Evolutionary conservation across 2,329 filamentous ascomycete genomes (phyloP).

Genomic region (Ophiobolus disseminans): DNA sequence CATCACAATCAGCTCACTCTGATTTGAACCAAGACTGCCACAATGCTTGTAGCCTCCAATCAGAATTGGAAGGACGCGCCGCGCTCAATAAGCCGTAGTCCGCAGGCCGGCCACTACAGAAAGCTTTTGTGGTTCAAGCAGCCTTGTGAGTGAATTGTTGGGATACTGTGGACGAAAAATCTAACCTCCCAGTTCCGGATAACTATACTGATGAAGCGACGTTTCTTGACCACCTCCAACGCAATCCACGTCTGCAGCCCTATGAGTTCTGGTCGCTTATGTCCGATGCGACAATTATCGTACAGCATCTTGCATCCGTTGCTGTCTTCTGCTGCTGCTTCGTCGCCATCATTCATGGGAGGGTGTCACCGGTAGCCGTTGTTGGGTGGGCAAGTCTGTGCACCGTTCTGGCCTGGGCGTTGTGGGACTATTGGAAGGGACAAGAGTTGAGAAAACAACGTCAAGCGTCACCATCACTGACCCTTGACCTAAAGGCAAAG

Average conservation of each 20-base stretch:
- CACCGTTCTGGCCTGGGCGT: conserved; percentile 84
- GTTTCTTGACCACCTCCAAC: conserved; percentile 93
- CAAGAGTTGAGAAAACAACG: conserved; percentile 61
- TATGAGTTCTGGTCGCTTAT: conserved; percentile 99
- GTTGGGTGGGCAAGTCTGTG: conserved; percentile 83
- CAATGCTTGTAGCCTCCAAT: conserved; percentile 18
- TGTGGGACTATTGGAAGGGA: conserved; percentile 92
- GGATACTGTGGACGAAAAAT: not conserved
- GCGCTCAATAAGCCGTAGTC: conserved; percentile 70
- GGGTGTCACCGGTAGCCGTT: conserved; percentile 87
- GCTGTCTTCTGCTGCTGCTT: conserved; percentile 95
- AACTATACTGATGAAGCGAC: conserved; percentile 98
- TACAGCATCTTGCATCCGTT: conserved; percentile 95
- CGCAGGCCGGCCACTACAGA: conserved; percentile 79
- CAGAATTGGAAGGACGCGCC: conserved; percentile 63
- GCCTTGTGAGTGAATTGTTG: conserved; percentile 69
- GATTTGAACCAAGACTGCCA: not conserved
- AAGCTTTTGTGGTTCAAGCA: conserved; percentile 99
- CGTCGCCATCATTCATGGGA: conserved; percentile 83
- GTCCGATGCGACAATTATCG: conserved; percentile 92
- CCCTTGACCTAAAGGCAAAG: not conserved
- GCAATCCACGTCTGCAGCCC: conserved; percentile 89
- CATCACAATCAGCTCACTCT: no score
- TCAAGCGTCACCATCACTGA: not conserved
- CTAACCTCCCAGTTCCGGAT: conserved; percentile 74